Percentiles rank a stretch among this genome's conserved stretches.
These are phyloP conservation scores for Eucalyptus camaldulensis DNA, from an alignment of 345 rosid species.

Conservation along the genomic window DNA sequence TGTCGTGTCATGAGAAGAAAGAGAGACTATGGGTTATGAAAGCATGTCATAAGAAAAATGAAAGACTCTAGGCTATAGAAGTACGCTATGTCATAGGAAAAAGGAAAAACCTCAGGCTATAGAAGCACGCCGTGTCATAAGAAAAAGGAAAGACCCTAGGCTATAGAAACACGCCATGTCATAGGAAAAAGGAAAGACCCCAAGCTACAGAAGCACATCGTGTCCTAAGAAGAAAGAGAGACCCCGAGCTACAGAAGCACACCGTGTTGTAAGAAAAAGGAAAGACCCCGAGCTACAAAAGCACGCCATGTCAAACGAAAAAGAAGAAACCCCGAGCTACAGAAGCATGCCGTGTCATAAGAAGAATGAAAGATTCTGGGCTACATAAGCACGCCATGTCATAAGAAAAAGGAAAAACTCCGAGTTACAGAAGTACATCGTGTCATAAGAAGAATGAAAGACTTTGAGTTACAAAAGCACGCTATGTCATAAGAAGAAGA, in stretches of 20 bases:
- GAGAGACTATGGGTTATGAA: no score
- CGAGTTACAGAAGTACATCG: accelerated
- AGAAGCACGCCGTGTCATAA: no score
- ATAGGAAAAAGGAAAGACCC: no score
- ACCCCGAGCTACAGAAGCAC: accelerated
- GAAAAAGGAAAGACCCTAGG: accelerated
- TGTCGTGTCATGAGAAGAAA: no score
- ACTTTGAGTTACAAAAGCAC: accelerated
- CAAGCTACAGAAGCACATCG: accelerated
- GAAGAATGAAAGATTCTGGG: accelerated
- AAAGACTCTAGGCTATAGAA: no score
- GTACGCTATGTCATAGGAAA: accelerated
- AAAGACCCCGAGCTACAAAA: accelerated
- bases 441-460: no score
- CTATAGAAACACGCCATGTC: accelerated
- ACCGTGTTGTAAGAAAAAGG: accelerated
- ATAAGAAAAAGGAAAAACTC: no score
- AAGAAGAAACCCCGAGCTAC: accelerated
- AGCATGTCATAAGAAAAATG: no score
- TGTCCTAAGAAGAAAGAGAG: no score
- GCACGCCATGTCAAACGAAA: accelerated
- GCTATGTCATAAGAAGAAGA: no score
- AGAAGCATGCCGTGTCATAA: no score
- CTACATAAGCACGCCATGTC: accelerated
- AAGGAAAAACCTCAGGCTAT: accelerated